A percentile compares a stretch with the other conserved stretches of the same genome.
Evolutionary conservation across 495 filamentous ascomycete genomes (phyloP).

Genomic region (Aspergillus bertholletiae): DNA sequence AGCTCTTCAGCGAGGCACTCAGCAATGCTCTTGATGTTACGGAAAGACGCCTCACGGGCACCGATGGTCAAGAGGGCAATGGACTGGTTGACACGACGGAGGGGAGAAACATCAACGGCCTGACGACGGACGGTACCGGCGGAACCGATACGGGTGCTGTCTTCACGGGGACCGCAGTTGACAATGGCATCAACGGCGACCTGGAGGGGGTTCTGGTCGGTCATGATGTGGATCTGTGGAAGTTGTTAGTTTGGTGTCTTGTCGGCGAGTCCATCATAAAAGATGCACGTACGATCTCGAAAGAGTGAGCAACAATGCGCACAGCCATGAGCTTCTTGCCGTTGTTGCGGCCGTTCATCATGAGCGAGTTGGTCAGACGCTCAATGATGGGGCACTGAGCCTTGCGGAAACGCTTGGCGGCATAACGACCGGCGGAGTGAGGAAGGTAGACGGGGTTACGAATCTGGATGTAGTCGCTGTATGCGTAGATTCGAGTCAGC

Average conservation of each 20-base stretch:
- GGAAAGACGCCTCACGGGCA: slow-evolving; percentile 95
- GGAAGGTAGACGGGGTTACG: slow-evolving; percentile 96
- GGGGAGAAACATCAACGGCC: slow-evolving; percentile 99
- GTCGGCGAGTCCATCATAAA: neutral
- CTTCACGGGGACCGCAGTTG: slow-evolving; percentile 99
- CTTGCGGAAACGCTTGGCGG: slow-evolving; percentile 99
- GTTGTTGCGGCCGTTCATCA: slow-evolving; percentile 99
- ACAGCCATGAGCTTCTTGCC: slow-evolving; percentile 99
- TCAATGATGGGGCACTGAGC: slow-evolving; percentile 99
- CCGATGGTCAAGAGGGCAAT: slow-evolving; percentile 96
- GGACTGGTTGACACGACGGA: slow-evolving; percentile 99
- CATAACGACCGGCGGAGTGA: slow-evolving; percentile 97
- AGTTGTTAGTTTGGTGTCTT: slow-evolving; percentile 1
- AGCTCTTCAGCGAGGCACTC: slow-evolving; percentile 99
- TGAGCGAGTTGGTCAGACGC: slow-evolving; percentile 99
- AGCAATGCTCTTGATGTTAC: slow-evolving; percentile 97
- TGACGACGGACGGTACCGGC: slow-evolving; percentile 99
- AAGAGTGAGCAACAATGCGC: slow-evolving; percentile 97
- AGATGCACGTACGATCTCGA: slow-evolving; percentile 86
- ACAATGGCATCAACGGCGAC: slow-evolving; percentile 98
- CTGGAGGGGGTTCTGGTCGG: slow-evolving; percentile 99
- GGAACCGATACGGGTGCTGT: slow-evolving; percentile 98
- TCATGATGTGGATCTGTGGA: slow-evolving; percentile 96
- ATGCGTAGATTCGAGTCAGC: slow-evolving; percentile 44
- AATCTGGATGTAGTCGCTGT: slow-evolving; percentile 99